These are phyloP conservation scores for Komagataella pseudopastoris DNA, from an alignment of 805 yeast genomes.

Conservation along the genomic window DNA sequence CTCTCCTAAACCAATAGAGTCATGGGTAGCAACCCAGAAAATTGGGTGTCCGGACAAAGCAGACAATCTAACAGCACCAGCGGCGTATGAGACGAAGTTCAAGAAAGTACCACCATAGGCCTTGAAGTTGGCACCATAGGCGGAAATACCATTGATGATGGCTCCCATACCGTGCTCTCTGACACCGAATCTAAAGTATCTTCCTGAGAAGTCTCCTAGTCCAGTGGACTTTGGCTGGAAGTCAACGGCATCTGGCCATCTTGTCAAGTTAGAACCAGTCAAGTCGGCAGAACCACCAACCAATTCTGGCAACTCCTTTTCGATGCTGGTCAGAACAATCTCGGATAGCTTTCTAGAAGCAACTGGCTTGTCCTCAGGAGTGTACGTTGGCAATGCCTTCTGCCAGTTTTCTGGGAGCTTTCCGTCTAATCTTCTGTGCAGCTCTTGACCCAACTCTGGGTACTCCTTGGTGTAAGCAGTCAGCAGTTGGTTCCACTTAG, in stretches of 20 bases:
- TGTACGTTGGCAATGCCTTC: slow-evolving; percentile 63
- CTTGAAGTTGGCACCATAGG: slow-evolving; percentile 75
- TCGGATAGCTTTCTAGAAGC: slow-evolving; percentile 95
- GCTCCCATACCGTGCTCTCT: slow-evolving; percentile 99
- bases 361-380: slow-evolving; percentile 63
- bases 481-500: slow-evolving; percentile 61
- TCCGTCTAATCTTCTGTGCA: slow-evolving; percentile 63
- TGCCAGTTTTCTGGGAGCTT: slow-evolving; percentile 81
- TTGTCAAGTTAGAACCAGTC: slow-evolving; percentile 92
- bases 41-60: slow-evolving; percentile 77
- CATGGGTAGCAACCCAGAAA: slow-evolving; percentile 83
- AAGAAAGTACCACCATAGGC: slow-evolving; percentile 96
- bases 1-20: slow-evolving; percentile 84
- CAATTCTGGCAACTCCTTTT: slow-evolving; percentile 66
- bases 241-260: slow-evolving; percentile 72
- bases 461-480: slow-evolving; percentile 49
- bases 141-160: slow-evolving; percentile 92
- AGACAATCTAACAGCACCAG: slow-evolving; percentile 79
- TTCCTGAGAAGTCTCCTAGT: slow-evolving; percentile 80
- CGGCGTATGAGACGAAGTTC: slow-evolving; percentile 76
- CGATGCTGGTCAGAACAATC: slow-evolving; percentile 51
- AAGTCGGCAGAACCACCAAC: slow-evolving; percentile 98
- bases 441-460: slow-evolving; percentile 70
- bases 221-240: slow-evolving; percentile 81
- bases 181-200: slow-evolving; percentile 95